phyloP scores from a whole-genome alignment of 2,329 filamentous ascomycete genomes.

The Coniochaeta hoffmannii region DNA sequence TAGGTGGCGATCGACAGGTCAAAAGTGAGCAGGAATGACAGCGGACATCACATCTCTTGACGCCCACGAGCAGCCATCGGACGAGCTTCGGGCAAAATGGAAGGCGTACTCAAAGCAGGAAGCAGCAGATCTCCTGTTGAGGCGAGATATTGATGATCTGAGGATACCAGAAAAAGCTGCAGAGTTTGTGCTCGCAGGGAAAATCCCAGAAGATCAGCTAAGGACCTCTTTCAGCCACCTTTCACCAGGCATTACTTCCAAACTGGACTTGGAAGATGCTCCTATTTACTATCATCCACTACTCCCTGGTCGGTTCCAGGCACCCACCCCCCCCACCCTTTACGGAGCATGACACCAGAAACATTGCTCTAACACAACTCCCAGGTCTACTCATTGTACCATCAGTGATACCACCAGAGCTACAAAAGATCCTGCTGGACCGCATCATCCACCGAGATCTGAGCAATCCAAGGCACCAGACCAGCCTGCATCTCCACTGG shows the following conservation, averaged over 20 bases:
- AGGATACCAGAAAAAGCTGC: constrained; percentile 26
- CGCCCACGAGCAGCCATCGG: constrained; percentile 71
- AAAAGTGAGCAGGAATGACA: constrained; percentile 25
- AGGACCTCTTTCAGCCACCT: constrained; percentile 35
- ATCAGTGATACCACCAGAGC: constrained; percentile 57
- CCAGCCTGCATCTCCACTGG: constrained; percentile 56
- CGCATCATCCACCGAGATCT: constrained; percentile 62
- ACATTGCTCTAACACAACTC: constrained; percentile 2
- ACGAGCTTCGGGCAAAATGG: constrained; percentile 61
- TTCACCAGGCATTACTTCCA: constrained; percentile 21
- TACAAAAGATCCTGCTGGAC: constrained; percentile 65
- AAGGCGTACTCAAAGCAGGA: constrained; percentile 64
- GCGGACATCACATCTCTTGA: constrained; percentile 50
- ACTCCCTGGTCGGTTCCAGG: constrained; percentile 53
- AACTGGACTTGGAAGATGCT: constrained; percentile 24
- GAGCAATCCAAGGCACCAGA: constrained; percentile 64
- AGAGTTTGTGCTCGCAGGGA: constrained; percentile 36
- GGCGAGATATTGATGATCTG: constrained; percentile 51
- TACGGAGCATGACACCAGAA: background rate
- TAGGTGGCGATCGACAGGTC: no score
- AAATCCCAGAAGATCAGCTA: constrained; percentile 34
- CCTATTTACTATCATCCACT: constrained; percentile 57
- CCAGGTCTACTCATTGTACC: constrained; percentile 75
- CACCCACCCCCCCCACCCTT: background rate
- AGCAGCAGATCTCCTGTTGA: constrained; percentile 38